Conservation (phyloP, 345 rosid genomes). For the Boechera retrofracta region DNA sequence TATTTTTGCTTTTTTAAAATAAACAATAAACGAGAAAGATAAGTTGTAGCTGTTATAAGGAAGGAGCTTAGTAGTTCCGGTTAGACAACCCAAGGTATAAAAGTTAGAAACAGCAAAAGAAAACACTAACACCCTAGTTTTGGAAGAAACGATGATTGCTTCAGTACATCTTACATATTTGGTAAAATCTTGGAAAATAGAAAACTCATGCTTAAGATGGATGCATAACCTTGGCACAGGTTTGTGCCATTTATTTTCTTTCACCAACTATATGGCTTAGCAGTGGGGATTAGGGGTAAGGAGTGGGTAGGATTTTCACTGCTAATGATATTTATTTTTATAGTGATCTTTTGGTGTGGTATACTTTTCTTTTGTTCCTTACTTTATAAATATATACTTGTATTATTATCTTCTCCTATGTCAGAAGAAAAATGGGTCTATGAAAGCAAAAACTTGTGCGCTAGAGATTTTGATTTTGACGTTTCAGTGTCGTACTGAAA, state of each 20-base stretch:
- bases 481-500: conserved; percentile 54
- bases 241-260: conserved; percentile 32
- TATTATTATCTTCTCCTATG: conserved; percentile 35
- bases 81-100: conserved; percentile 11
- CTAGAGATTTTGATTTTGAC: conserved; percentile 76
- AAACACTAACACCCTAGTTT: conserved; percentile 33
- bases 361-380: conserved; percentile 33
- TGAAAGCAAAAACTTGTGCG: conserved; percentile 52
- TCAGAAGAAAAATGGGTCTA: conserved; percentile 51
- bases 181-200: conserved; percentile 9
- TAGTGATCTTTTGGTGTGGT: conserved; percentile 27
- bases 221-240: conserved; percentile 32
- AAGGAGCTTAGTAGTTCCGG: conserved; percentile 12
- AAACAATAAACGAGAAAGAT: neutral
- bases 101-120: neutral
- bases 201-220: neutral
- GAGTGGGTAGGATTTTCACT: conserved; percentile 37
- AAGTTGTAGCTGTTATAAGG: neutral
- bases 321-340: conserved; percentile 25
- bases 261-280: conserved; percentile 30
- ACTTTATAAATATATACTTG: conserved; percentile 13
- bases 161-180: conserved; percentile 15
- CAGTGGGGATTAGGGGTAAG: neutral
- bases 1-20: neutral
- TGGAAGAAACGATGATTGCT: conserved; percentile 11